Evolutionary conservation across 768 basidiomycete species (phyloP), one percentile per base, ranked within the genome.

Genomic region (Leccinum sublutescens): DNA sequence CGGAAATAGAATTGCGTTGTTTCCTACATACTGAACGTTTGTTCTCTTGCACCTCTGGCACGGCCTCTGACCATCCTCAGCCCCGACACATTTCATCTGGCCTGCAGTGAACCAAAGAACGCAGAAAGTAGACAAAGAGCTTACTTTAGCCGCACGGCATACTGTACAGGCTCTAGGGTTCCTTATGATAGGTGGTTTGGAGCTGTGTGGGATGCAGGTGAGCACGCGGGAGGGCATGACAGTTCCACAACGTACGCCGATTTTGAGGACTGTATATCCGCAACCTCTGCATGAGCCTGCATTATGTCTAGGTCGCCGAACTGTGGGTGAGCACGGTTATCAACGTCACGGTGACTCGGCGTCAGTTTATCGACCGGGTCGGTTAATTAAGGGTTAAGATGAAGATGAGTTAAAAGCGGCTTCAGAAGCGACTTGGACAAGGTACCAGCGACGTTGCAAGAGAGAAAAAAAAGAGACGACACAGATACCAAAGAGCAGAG

Each of bases 71-170:
- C 91, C 90, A 67, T 93, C 91, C 71, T 94, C 91, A 52, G 92
- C 88, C 49, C 90, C 91, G 59, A 93, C 91, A 67, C 91, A 94
- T 73, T 93, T 92, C 91, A 94, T 94, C 91, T 93, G 64, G 48
- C 54, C 52, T 36, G 55, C 49, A 50, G 61, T 69, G 58, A 74
- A 56, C 52, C 25, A 55, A 21, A 31, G 40, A 56, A 55, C 63
- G 56, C 52, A 50, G 55, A 57, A 59, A 54, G 55, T 61, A 61
- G 58, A 56, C 43, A 62, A 50, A 55, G 61, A 38, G 52, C 58
- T 49, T 62, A 87, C 91, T 84, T 93, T 93, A 62, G 91, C 91
- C 55, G 85, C 82, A 48, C 91, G 85, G 73, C 91, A 94, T 65
- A 92, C 90, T 43, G 88, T 92, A 71, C 91, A 94, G 17, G 91